Evolutionary conservation across 1,284 basidiomycete species (phyloP).

Genomic region (Naganishia albida): DNA sequence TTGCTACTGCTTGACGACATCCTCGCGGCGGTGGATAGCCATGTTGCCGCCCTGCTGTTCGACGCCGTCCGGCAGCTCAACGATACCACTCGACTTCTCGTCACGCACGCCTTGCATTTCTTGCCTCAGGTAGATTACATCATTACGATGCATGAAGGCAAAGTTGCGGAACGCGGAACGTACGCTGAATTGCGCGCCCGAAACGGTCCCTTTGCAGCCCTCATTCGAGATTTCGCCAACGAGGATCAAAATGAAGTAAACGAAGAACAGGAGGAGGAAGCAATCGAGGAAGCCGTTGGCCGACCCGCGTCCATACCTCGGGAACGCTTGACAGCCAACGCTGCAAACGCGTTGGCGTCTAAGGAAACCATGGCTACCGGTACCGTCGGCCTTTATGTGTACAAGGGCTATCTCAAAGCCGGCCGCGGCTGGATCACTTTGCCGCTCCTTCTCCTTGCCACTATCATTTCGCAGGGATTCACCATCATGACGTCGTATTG

Average conservation of each 20-base stretch:
- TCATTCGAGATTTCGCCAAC: constrained; percentile 68
- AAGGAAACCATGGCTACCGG: constrained; percentile 54
- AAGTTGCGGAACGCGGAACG: constrained; percentile 72
- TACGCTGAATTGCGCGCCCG: constrained; percentile 66
- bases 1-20: constrained; percentile 86
- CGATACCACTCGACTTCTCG: constrained; percentile 75
- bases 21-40: constrained; percentile 59
- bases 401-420: constrained; percentile 56
- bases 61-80: constrained; percentile 69
- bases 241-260: constrained; percentile 56
- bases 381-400: constrained; percentile 46
- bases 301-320: constrained; percentile 32
- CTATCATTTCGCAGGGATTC: constrained; percentile 48
- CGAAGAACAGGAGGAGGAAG: constrained; percentile 50
- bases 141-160: constrained; percentile 63
- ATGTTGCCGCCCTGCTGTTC: constrained; percentile 63
- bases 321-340: constrained; percentile 47
- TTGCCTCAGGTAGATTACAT: constrained; percentile 55
- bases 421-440: constrained; percentile 56
- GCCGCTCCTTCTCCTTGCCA: constrained; percentile 55
- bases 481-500: constrained; percentile 42
- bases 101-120: constrained; percentile 58
- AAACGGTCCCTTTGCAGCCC: constrained; percentile 69
- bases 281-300: constrained; percentile 52
- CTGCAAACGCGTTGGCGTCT: constrained; percentile 55